Base-by-base conservation (phyloP, 2,329 filamentous ascomycete species). In the Dactylellina parvicollis region DNA sequence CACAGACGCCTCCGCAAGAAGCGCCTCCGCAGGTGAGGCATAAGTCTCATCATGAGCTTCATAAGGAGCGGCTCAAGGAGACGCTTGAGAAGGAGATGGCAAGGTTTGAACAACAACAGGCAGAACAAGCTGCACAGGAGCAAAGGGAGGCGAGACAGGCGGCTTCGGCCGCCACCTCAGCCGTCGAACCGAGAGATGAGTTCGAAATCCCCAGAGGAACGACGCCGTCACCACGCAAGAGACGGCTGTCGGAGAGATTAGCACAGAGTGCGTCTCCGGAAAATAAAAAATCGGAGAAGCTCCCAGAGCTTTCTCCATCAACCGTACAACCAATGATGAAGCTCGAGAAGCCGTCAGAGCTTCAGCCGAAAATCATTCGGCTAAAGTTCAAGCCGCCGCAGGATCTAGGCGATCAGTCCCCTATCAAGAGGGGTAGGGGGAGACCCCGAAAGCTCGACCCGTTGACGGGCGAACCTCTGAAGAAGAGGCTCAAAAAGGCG, bases 391-490 rank as follows among this genome's bases (percentile, higher is more conserved):
- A 34, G 36, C 20, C 32, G 8, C 61, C 49, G 24, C 7, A 47
- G 7, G 49, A 38, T 1, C 34, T 36, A 20, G 24, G 4, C 24
- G 8, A 38, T 22, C 24, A 46, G 10, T 16, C 38, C 7, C 67
- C 59, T 4, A 22, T 47, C 8, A 72, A 72, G 22, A 30, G 67
- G 26, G 67, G 67, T 7, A 59, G 67, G 44, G 67, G 67, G 10
- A 36, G 67, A 28, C 67, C 67, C 12, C 50, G 67, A 32, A 72
- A 72, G 16, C 1, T 59, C n/a, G 59, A 72, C 34, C 67, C 59
- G 8, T 3, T 47, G 1, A 65, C 67, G 9, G 67, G 67, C 4
- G 57, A 72, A 30, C 67, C 57, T 0, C 20, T 59, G 28, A 16
- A 36, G 14, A 64, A 59, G 59, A 42, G 26, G 26, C 36, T 26